A percentile compares a stretch with the other conserved stretches of the same genome.
phyloP scores from a whole-genome alignment of 345 rosid species.

The Syzygium aromaticum region DNA sequence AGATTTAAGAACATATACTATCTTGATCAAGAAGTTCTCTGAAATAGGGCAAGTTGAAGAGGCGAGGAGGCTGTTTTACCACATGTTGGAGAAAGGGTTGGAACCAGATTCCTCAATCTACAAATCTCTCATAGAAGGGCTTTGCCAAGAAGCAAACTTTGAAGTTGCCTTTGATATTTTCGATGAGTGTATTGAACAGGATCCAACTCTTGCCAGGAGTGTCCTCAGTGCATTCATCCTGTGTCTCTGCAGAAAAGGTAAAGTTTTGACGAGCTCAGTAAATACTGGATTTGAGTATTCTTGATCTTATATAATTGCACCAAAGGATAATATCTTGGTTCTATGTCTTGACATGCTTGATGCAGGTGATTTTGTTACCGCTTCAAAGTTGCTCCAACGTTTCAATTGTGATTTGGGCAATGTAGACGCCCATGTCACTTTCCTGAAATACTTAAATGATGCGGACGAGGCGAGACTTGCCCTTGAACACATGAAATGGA shows the following conservation, averaged over 20 bases:
- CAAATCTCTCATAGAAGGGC: slow-evolving; percentile 44
- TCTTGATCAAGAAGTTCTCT: slow-evolving; percentile 60
- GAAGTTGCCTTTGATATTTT: slow-evolving; percentile 51
- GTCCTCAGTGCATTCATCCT: slow-evolving; percentile 29
- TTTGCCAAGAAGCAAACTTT: slow-evolving; percentile 54
- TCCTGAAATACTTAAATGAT: slow-evolving; percentile 51
- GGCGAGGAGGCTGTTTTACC: slow-evolving; percentile 53
- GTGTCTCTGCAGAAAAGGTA: slow-evolving; percentile 59
- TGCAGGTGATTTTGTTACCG: slow-evolving; percentile 42
- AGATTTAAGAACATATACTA: slow-evolving; percentile 51
- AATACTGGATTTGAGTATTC: neutral
- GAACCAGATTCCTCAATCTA: slow-evolving; percentile 53
- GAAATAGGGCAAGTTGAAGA: slow-evolving; percentile 63
- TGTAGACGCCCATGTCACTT: slow-evolving; percentile 37
- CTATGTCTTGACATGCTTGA: neutral
- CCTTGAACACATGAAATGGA: slow-evolving; percentile 35
- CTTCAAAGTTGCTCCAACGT: slow-evolving; percentile 35
- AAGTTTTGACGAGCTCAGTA: neutral
- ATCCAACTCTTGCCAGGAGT: slow-evolving; percentile 25
- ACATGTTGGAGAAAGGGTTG: slow-evolving; percentile 60
- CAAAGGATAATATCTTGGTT: neutral
- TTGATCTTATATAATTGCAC: neutral
- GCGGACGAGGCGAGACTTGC: slow-evolving; percentile 45
- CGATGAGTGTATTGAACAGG: slow-evolving; percentile 33
- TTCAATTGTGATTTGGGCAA: slow-evolving; percentile 23